Conservation (phyloP, 495 filamentous ascomycete genomes). For the Hypoxylon perforatum region DNA sequence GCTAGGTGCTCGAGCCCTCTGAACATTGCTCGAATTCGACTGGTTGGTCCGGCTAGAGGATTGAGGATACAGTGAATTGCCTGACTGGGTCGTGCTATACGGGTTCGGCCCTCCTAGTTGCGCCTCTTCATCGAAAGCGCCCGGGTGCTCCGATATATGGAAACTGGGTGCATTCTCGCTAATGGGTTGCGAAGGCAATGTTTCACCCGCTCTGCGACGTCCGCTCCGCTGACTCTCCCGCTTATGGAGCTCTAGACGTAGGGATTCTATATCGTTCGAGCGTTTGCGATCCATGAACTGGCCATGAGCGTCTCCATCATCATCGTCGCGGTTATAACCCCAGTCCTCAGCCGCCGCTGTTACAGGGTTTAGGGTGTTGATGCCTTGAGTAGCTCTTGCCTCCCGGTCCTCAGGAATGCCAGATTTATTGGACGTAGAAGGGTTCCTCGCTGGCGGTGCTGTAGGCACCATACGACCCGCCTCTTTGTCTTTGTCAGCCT, state of each 20-base stretch:
- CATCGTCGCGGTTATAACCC: constrained; percentile 51
- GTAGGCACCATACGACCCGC: constrained; percentile 69
- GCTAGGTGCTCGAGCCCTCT: constrained; percentile 14
- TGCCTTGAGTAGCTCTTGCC: constrained; percentile 48
- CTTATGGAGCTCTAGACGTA: constrained; percentile 41
- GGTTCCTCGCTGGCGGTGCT: constrained; percentile 22
- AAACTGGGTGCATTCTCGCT: constrained; percentile 39
- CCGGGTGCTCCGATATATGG: constrained; percentile 49
- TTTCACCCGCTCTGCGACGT: constrained; percentile 57
- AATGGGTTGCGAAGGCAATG: constrained; percentile 42
- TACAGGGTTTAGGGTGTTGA: constrained; percentile 53
- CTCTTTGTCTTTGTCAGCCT: constrained; percentile 70
- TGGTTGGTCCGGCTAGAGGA: constrained; percentile 18
- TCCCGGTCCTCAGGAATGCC: constrained; percentile 41
- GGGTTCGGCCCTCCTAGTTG: constrained; percentile 39
- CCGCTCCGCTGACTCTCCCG: constrained; percentile 56
- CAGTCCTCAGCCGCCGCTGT: constrained; percentile 53
- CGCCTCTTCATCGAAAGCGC: constrained; percentile 44
- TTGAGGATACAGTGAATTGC: constrained; percentile 26
- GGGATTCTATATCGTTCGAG: constrained; percentile 36
- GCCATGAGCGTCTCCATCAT: constrained; percentile 38
- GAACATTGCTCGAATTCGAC: background rate
- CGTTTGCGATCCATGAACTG: constrained; percentile 46
- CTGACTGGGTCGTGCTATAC: constrained; percentile 14
- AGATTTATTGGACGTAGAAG: constrained; percentile 21